Evolutionary conservation across 2,329 filamentous ascomycete species (phyloP), one percentile per base, ranked within the genome.

Genomic region (Curvularia sp.): DNA sequence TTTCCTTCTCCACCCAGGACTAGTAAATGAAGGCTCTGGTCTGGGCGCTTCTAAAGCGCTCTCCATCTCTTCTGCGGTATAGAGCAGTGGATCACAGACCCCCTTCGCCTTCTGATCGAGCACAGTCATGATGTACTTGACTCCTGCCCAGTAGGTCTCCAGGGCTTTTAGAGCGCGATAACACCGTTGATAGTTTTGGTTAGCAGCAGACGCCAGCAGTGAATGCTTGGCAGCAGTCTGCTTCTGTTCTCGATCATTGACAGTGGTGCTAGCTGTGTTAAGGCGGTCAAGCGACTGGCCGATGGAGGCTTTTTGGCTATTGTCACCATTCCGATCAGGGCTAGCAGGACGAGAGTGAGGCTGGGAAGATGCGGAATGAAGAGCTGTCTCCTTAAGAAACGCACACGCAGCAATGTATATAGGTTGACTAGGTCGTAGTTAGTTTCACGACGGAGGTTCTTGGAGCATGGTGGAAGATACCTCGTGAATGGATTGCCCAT

Each of bases 361-460:
- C 57, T 88, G 83, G 3, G 84, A 86, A 0, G 89, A 89, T 22
- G 80, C 79, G 0, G 89, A 88, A 61, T 88, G 88, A 13, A 89
- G 85, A 3, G 87, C 88, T 4, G 90, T 92, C 72, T 96, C 92
- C 79, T 92, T 92, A 15, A 96, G 80, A 67, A 96, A 96, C 0
- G 92, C 92, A 71, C 92, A 96, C 0, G 92, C 92, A 0, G 92
- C 92, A 60, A 96, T 94, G 68, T 96, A 96, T 70, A 96, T 96
- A 0, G 92, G 92, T 75, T 96, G 92, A 48, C 90, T 92, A 57
- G 0, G 28, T 6, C 7, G 5, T 6, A 28, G 41, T 74, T 53
- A 73, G 70, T 39, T 33, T 53, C 1, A 22, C 4, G 8, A 18
- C n/a, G 8, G 3, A n/a, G 43, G 4, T 26, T n/a, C 3, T 18